phyloP scores from a whole-genome alignment of 768 basidiomycete genomes.

The Termitomyces titanicus region DNA sequence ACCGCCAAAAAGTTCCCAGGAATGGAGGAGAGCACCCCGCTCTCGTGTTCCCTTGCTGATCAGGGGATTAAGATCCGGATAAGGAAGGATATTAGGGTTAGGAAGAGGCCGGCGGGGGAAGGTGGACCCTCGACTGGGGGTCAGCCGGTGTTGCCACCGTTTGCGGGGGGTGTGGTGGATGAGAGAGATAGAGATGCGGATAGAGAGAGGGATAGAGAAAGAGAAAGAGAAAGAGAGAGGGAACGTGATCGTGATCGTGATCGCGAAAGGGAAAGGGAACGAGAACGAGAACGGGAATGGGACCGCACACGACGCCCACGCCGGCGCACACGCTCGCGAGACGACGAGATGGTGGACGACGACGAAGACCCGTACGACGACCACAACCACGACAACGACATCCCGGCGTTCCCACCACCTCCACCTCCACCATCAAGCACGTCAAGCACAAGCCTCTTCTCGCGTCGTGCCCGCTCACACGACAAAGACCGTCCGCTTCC shows the following conservation, averaged over 20 bases:
- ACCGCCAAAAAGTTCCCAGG: slow-evolving; percentile 97
- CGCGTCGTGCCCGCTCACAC: too few species aligned
- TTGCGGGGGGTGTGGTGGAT: slow-evolving; percentile 10
- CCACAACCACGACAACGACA: too few species aligned
- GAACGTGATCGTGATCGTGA: slow-evolving; percentile 2
- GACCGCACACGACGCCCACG: too few species aligned
- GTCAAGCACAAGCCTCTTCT: too few species aligned
- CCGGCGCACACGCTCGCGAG: too few species aligned
- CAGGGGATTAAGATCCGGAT: slow-evolving; percentile 96
- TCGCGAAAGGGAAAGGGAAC: background rate
- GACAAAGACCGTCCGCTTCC: too few species aligned
- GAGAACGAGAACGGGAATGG: background rate
- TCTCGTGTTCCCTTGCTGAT: slow-evolving; percentile 89
- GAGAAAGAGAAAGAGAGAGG: background rate
- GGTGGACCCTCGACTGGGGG: slow-evolving; percentile 23
- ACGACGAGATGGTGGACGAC: too few species aligned
- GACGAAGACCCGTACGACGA: too few species aligned
- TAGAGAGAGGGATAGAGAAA: background rate
- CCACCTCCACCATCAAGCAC: too few species aligned
- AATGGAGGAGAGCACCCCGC: slow-evolving; percentile 90
- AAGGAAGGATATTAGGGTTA: slow-evolving; percentile 84
- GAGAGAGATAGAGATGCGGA: slow-evolving; percentile 6
- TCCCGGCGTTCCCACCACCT: too few species aligned
- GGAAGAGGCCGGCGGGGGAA: slow-evolving; percentile 59
- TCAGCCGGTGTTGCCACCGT: slow-evolving; percentile 20